These are phyloP conservation scores for Pyronema domesticum DNA, from an alignment of 495 filamentous ascomycete genomes.

Conservation along the genomic window DNA sequence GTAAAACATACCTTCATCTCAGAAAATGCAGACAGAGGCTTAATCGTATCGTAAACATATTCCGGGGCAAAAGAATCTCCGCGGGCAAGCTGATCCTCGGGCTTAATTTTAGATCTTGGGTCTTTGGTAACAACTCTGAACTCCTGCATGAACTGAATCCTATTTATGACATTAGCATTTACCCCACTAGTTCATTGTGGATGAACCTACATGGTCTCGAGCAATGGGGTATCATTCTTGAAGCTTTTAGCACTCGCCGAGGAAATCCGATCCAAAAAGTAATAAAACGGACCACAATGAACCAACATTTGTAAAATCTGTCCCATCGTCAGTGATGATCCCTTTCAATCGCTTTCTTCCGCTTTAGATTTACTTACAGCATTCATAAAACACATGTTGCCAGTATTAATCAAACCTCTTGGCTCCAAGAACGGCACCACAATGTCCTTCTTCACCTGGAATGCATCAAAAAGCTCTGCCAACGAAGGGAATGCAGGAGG, in stretches of 20 bases:
- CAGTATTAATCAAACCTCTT: slow-evolving; percentile 87
- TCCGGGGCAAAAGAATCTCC: slow-evolving; percentile 85
- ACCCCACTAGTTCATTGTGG: background rate
- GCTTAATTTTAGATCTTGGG: slow-evolving; percentile 53
- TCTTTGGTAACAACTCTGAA: slow-evolving; percentile 73
- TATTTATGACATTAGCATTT: slow-evolving; percentile 25
- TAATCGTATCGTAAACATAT: slow-evolving; percentile 86
- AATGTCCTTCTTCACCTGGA: slow-evolving; percentile 12
- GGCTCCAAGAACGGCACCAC: slow-evolving; percentile 57
- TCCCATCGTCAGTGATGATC: slow-evolving; percentile 4
- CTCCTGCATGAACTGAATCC: slow-evolving; percentile 92
- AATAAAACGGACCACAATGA: slow-evolving; percentile 84
- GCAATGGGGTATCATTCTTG: slow-evolving; percentile 80
- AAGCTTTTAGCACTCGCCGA: slow-evolving; percentile 75
- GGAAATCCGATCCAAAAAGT: slow-evolving; percentile 74
- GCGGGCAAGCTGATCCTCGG: slow-evolving; percentile 69
- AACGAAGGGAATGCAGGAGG: slow-evolving; percentile 8
- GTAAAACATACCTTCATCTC: slow-evolving; percentile 57
- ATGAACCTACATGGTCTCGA: slow-evolving; percentile 74
- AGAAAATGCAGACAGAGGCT: slow-evolving; percentile 67
- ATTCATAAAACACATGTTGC: slow-evolving; percentile 99
- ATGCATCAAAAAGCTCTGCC: slow-evolving; percentile 16
- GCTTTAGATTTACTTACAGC: slow-evolving; percentile 43
- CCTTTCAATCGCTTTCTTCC: background rate
- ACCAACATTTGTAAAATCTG: slow-evolving; percentile 86